Conservation (phyloP, 2,329 filamentous ascomycete genomes). For the Talaromyces amestolkiae region DNA sequence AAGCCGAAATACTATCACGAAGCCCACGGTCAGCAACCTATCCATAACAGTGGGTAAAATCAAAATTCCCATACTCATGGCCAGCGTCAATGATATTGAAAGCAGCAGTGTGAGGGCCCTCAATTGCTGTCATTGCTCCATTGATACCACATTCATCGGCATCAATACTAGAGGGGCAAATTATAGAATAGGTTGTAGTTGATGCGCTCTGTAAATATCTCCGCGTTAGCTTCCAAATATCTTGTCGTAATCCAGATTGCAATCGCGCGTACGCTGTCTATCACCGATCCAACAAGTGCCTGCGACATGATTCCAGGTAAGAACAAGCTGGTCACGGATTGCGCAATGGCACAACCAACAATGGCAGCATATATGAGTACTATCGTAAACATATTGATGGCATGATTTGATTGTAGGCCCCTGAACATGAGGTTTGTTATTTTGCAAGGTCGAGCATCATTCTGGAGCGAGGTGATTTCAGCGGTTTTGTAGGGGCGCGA, state of each 20-base stretch:
- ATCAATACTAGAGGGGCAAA: neutral
- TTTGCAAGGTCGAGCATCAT: neutral
- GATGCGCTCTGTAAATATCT: neutral
- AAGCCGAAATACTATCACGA: constrained; percentile 4
- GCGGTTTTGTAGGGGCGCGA: no score
- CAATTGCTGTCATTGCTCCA: constrained; percentile 7
- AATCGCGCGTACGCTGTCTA: neutral
- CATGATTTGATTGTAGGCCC: neutral
- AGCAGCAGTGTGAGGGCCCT: constrained; percentile 3
- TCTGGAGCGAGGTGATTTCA: neutral
- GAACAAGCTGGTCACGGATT: constrained; percentile 10
- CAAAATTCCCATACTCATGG: neutral
- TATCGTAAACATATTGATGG: neutral
- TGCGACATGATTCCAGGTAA: constrained; percentile 7
- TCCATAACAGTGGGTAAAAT: neutral
- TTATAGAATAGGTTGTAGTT: constrained; percentile 8
- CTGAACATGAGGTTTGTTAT: neutral
- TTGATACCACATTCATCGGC: constrained; percentile 1
- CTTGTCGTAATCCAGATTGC: neutral
- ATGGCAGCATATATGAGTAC: neutral
- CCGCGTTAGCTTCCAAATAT: neutral
- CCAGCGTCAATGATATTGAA: neutral
- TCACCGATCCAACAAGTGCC: constrained; percentile 3
- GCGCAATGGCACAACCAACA: neutral
- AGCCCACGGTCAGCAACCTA: neutral